Percentiles rank a stretch among this genome's conserved stretches.
These are phyloP conservation scores for Russula griseocarnosa DNA, from an alignment of 768 basidiomycete species.

Conservation along the genomic window DNA sequence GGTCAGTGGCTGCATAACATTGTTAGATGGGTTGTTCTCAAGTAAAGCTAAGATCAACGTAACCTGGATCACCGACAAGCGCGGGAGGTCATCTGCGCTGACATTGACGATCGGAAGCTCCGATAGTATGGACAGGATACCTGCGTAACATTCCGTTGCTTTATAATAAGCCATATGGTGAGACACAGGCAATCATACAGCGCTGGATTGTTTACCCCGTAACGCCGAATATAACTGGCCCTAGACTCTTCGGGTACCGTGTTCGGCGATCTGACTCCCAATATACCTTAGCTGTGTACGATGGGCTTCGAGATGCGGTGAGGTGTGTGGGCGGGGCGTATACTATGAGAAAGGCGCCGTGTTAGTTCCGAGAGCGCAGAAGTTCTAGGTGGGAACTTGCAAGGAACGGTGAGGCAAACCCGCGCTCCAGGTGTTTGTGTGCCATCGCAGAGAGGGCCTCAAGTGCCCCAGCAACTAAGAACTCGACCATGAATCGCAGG, in stretches of 20 bases:
- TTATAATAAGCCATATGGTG: conserved; percentile 4
- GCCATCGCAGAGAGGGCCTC: conserved; percentile 79
- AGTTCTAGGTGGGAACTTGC: conserved; percentile 41
- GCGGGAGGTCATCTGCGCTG: conserved; percentile 49
- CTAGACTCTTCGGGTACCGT: conserved; percentile 58
- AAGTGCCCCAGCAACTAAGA: conserved; percentile 75
- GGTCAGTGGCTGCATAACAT: conserved; percentile 45
- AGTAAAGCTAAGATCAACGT: conserved; percentile 19
- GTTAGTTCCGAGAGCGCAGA: neutral
- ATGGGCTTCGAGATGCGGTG: conserved; percentile 53
- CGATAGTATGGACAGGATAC: conserved; percentile 64
- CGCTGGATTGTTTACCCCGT: conserved; percentile 58
- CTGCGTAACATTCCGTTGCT: conserved; percentile 81
- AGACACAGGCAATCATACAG: conserved; percentile 12
- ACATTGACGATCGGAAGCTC: conserved; percentile 68
- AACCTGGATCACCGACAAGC: conserved; percentile 54
- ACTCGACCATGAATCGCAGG: neutral
- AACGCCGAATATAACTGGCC: conserved; percentile 76
- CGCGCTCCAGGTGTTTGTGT: conserved; percentile 70
- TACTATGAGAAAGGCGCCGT: conserved; percentile 41
- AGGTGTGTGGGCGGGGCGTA: conserved; percentile 76
- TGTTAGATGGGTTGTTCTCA: neutral
- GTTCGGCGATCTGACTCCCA: conserved; percentile 49
- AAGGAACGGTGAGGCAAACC: conserved; percentile 78
- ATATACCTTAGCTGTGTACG: conserved; percentile 53